A percentile compares a stretch with the other conserved stretches of the same genome.
These are phyloP conservation scores for Chaetomium cochliodes DNA, from an alignment of 495 filamentous ascomycete species.

Conservation along the genomic window DNA sequence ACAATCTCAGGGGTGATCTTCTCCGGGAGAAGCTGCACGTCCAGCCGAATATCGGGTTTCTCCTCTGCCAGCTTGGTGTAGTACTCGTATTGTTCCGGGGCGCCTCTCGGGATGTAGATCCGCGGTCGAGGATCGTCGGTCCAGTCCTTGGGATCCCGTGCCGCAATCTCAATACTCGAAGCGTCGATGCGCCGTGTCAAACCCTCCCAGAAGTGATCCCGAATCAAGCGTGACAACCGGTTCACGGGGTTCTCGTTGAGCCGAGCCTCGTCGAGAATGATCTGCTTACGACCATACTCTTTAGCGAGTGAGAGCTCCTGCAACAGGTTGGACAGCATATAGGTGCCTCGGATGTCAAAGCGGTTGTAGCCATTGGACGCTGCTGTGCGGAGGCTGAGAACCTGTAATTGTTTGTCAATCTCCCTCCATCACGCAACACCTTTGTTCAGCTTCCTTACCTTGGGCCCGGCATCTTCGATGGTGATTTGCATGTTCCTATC, in stretches of 20 bases:
- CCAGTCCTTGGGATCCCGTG: constrained; percentile 86
- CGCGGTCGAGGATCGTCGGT: constrained; percentile 80
- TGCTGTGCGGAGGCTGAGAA: constrained; percentile 79
- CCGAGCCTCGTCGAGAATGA: constrained; percentile 81
- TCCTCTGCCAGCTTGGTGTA: constrained; percentile 73
- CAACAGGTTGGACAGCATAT: constrained; percentile 91
- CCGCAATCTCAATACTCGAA: constrained; percentile 80
- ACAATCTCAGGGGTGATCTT: constrained; percentile 74
- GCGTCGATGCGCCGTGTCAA: constrained; percentile 86
- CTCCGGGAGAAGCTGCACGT: constrained; percentile 74
- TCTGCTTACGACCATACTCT: constrained; percentile 76
- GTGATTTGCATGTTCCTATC: constrained; percentile 93
- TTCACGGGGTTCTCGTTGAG: constrained; percentile 91
- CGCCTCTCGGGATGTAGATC: constrained; percentile 87
- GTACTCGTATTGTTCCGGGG: constrained; percentile 83
- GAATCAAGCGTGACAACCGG: constrained; percentile 80
- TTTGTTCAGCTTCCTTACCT: constrained; percentile 54
- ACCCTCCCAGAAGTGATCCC: constrained; percentile 83
- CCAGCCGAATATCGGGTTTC: constrained; percentile 76
- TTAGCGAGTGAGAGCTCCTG: constrained; percentile 91
- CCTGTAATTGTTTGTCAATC: constrained; percentile 30
- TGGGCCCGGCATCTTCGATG: constrained; percentile 90
- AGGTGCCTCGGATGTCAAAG: constrained; percentile 87
- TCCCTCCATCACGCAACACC: background rate
- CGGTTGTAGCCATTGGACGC: constrained; percentile 78